Base-by-base conservation (phyloP, 768 basidiomycete genomes). In the Rhodotorula graminis region DNA sequence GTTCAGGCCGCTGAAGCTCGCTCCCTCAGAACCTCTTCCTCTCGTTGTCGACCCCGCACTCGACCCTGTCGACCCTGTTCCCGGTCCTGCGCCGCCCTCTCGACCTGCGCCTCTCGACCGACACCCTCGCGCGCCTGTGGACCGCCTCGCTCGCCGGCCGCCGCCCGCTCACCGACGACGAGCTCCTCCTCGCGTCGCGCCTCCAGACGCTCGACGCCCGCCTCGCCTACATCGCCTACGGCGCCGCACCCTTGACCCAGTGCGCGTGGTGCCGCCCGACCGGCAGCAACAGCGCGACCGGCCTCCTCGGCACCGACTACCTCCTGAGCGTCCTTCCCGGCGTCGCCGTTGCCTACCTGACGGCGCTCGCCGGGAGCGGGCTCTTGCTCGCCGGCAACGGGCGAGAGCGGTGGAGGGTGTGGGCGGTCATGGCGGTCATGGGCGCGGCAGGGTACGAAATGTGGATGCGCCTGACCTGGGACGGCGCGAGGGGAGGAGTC, bases 171-270 rank as follows among this genome's bases (percentile, higher is more conserved):
- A 19, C 40, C 60, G 52, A 61, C 8, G 6, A 37, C 18, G 70
- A 75, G 37, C 40, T 62, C 21, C 44, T 42, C 15, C 62, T 75
- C 23, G 59, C 70, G 25, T 55, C 53, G 21, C 58, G 69, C 7
- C 42, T 75, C 11, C 70, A 75, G 49, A 75, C 73, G n/a, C 70
- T 75, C 63, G 73, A 75, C 31, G 70, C 69, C 3, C 70, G 73
- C 16, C 33, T 71, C 12, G 49, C 52, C 12, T 75, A 75, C 64
- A 44, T 70, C 56, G 69, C 66, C 2, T 71, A 69, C 46, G 73
- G 73, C 19, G 33, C 59, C 0, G 56, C 27, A 0, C 67, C 67
- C 0, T 29, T 75, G 31, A 50, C 65, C 29, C 23, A 33, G 49
- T 75, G 73, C 64, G 18, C 37, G 2, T 75, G 73, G 73, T 75